phyloP scores from a whole-genome alignment of 2,329 filamentous ascomycete species.

The Diplodia scrobiculata region DNA sequence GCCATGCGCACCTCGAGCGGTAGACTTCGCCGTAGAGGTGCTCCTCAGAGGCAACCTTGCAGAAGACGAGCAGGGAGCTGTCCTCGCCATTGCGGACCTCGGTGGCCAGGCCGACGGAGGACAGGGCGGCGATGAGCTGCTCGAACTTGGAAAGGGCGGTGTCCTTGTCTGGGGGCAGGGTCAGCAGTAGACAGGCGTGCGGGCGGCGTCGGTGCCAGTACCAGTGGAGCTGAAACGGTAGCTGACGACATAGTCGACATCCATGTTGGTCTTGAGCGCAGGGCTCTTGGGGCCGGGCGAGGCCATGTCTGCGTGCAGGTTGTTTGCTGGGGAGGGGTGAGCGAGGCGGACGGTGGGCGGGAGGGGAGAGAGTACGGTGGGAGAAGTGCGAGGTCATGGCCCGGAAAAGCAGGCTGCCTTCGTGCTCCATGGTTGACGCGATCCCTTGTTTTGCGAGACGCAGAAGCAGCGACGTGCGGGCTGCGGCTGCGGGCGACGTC shows the following conservation, averaged over 20 bases:
- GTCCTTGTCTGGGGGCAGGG: constrained; percentile 57
- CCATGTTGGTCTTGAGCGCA: constrained; percentile 57
- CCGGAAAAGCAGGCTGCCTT: constrained; percentile 25
- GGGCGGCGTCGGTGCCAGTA: constrained; percentile 40
- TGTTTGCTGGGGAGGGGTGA: constrained; percentile 25
- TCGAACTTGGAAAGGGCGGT: constrained; percentile 75
- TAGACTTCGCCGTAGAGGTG: constrained; percentile 80
- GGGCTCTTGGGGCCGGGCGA: constrained; percentile 38
- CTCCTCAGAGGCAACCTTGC: constrained; percentile 73
- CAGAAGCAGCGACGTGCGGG: too few relatives aligned
- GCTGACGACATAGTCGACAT: constrained; percentile 86
- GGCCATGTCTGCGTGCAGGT: constrained; percentile 27
- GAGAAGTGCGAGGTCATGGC: constrained; percentile 24
- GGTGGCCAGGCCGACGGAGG: constrained; percentile 77
- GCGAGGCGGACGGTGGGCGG: neutral
- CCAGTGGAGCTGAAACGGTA: constrained; percentile 72
- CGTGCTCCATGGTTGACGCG: constrained; percentile 18
- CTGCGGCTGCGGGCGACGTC: neutral
- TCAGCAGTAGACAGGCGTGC: constrained; percentile 30
- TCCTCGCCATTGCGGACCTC: constrained; percentile 82
- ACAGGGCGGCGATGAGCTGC: constrained; percentile 73
- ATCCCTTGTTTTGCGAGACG: neutral
- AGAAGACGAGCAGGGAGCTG: constrained; percentile 76
- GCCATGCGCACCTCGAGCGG: constrained; percentile 64
- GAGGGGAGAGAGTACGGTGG: constrained; percentile 21